Evolutionary conservation across 768 basidiomycete species (phyloP), one percentile per base, ranked within the genome.

Genomic region (Boletus sensibilis): DNA sequence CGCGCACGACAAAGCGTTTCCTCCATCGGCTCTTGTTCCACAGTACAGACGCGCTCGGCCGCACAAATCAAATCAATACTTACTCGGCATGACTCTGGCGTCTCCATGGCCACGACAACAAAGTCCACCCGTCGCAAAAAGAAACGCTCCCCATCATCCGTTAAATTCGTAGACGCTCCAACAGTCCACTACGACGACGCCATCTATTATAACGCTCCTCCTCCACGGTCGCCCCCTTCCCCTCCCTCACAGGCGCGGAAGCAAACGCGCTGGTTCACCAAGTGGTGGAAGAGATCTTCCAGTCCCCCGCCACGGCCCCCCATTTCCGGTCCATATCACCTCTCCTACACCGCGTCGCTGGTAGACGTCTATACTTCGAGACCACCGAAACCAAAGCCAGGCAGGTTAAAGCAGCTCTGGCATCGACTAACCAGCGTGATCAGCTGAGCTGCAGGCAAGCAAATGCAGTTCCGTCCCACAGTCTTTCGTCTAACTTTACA

Each of bases 101-200:
- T 81, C 48, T 82, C 81, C 7, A 79, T 73, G 60, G 59, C 64
- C 50, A 69, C 67, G 18, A 69, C 69, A 33, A 65, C 75, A 25
- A 60, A 55, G 39, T 61, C 60, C 25, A 47, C 57, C 13, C 59
- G 66, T 34, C 61, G 71, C 18, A 65, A 58, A 56, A 74, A 64
- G 59, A 73, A 46, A 29, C 73, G 70, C n/a, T 66, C 70, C 8
- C 61, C 74, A 12, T 65, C 73, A 51, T 86, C 84, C 34, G 88
- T 90, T 48, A 90, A 86, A 61, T 90, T 89, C 58, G 83, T 84
- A 29, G 85, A 87, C 55, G 74, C 76, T 51, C 86, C 87, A 16
- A 86, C 79, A 3, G 76, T 87, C 10, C 80, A 86, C 64, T 84
- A 85, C 53, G 58, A 60, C 8, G 38, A 66, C 35, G 55, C 41